A percentile compares a stretch with the other conserved stretches of the same genome.
Evolutionary conservation across 768 basidiomycete genomes (phyloP).

Genomic region (Serendipita indica): DNA sequence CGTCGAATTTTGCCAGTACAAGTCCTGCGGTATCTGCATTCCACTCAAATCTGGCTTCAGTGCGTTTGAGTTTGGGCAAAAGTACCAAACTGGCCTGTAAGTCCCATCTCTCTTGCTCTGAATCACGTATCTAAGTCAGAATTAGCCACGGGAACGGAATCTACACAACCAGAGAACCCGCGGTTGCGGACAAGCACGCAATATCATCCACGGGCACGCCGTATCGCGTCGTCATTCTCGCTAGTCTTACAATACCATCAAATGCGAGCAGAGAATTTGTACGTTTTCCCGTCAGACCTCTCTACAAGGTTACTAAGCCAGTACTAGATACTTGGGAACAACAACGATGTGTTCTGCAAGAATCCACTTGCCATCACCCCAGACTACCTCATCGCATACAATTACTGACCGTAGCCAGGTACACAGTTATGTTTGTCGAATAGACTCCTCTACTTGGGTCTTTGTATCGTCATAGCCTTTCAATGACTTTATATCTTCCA

Average conservation of each 20-base stretch:
- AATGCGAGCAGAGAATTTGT: not conserved
- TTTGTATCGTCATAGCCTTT: not conserved
- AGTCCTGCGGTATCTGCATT: constrained; percentile 50
- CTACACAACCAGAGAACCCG: constrained; percentile 47
- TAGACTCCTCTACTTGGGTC: not conserved
- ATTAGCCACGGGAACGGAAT: constrained; percentile 45
- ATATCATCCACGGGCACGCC: constrained; percentile 54
- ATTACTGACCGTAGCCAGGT: not conserved
- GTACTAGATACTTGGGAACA: not conserved
- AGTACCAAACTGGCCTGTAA: constrained; percentile 41
- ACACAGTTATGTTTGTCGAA: no score
- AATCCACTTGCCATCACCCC: constrained; percentile 5
- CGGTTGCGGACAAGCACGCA: constrained; percentile 41
- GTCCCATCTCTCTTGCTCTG: constrained; percentile 13
- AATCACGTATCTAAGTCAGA: not conserved
- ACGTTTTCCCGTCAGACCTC: not conserved
- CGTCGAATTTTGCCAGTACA: constrained; percentile 35
- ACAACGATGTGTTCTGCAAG: not conserved
- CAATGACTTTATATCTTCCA: not conserved
- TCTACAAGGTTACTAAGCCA: not conserved
- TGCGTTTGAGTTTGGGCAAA: constrained; percentile 40
- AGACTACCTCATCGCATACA: not conserved
- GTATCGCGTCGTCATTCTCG: constrained; percentile 49
- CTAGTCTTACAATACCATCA: constrained; percentile 32
- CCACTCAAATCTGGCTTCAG: constrained; percentile 44